phyloP scores from a whole-genome alignment of 805 yeast species.

The Millerozyma acaciae region DNA sequence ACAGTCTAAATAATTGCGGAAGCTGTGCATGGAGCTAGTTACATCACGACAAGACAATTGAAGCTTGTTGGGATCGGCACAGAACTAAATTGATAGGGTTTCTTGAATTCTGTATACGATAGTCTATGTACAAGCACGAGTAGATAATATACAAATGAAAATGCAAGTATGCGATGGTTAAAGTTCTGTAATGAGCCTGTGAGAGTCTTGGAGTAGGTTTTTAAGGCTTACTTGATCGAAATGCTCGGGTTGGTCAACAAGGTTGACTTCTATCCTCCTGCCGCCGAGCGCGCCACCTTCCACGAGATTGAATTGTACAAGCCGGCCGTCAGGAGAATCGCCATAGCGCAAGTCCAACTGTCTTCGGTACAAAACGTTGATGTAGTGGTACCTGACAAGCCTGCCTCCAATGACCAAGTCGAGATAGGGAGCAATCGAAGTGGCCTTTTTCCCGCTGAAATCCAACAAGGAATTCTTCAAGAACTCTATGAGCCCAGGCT shows the following conservation, averaged over 20 bases:
- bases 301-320: conserved; percentile 41
- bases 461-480: conserved; percentile 34
- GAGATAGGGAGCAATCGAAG: conserved; percentile 37
- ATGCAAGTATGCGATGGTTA: too few relatives aligned
- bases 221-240: conserved; percentile 19
- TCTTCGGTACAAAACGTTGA: conserved; percentile 40
- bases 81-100: too few relatives aligned
- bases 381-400: conserved; percentile 41
- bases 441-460: conserved; percentile 33
- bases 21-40: background rate
- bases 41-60: too few relatives aligned
- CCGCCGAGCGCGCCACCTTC: conserved; percentile 65
- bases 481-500: conserved; percentile 43
- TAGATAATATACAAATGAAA: background rate
- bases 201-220: conserved; percentile 21
- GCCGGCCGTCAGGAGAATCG: conserved; percentile 14
- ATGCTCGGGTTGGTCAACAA: conserved; percentile 34
- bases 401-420: conserved; percentile 36
- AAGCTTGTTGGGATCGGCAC: too few relatives aligned
- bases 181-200: conserved; percentile 4
- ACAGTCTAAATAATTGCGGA: conserved; percentile 15
- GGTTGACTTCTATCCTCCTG: conserved; percentile 44
- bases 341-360: conserved; percentile 41
- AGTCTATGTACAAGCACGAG: background rate
- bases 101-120: conserved; percentile 1